phyloP scores from a whole-genome alignment of 2,329 filamentous ascomycete species.

The Aspergillus pseudoviridinutans region DNA sequence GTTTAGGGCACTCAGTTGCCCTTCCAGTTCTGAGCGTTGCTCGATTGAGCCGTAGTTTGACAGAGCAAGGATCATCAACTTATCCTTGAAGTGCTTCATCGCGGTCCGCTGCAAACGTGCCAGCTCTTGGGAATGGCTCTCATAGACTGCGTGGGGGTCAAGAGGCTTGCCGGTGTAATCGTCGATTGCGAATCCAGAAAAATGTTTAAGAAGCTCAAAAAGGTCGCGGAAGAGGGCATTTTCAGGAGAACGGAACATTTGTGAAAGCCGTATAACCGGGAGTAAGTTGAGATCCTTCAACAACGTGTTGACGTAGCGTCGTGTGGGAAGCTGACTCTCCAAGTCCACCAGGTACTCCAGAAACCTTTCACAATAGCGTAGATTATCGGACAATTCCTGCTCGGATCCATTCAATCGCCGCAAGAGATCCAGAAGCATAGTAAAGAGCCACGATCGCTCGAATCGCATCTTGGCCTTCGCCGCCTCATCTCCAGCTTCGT shows the following conservation, averaged over 20 bases:
- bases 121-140: slow-evolving; percentile 71
- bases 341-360: slow-evolving; percentile 86
- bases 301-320: slow-evolving; percentile 87
- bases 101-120: slow-evolving; percentile 75
- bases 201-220: slow-evolving; percentile 75
- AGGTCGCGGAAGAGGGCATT: slow-evolving; percentile 79
- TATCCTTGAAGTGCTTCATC: slow-evolving; percentile 80
- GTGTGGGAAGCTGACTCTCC: slow-evolving; percentile 87
- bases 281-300: slow-evolving; percentile 81
- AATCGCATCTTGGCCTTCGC: slow-evolving; percentile 79
- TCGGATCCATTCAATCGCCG: slow-evolving; percentile 60
- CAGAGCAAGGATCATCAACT: slow-evolving; percentile 83
- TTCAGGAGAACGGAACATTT: slow-evolving; percentile 69
- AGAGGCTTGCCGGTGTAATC: slow-evolving; percentile 81
- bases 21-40: slow-evolving; percentile 71
- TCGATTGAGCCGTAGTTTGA: slow-evolving; percentile 91
- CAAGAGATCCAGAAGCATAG: slow-evolving; percentile 78
- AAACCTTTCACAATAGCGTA: slow-evolving; percentile 88
- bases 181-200: slow-evolving; percentile 82
- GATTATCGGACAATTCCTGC: slow-evolving; percentile 51
- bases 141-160: slow-evolving; percentile 68
- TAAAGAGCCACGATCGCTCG: slow-evolving; percentile 90
- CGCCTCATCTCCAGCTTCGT: slow-evolving; percentile 76
- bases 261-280: slow-evolving; percentile 71
- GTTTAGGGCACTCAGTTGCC: slow-evolving; percentile 67